Conservation (phyloP, 805 yeast species). For the Yarrowia divulgata region DNA sequence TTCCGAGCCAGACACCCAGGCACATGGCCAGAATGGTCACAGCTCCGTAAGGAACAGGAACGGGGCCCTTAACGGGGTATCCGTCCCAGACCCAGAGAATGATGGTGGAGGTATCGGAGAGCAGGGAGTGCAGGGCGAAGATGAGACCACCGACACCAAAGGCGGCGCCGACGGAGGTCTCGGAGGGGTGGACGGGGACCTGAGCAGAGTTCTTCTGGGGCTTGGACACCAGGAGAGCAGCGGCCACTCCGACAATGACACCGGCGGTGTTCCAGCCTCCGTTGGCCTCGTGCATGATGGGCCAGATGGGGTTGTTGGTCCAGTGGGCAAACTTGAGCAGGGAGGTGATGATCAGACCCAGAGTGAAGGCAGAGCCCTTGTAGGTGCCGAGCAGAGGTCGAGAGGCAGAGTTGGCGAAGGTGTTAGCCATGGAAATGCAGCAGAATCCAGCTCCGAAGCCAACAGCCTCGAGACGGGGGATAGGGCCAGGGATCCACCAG, state of each 20-base stretch:
- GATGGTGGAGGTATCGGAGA: constrained; percentile 84
- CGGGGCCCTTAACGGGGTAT: constrained; percentile 83
- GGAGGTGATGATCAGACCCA: constrained; percentile 78
- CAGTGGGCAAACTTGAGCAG: constrained; percentile 75
- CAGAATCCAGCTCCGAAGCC: constrained; percentile 73
- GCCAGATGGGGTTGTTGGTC: constrained; percentile 96
- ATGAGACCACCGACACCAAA: constrained; percentile 79
- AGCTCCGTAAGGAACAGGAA: constrained; percentile 85
- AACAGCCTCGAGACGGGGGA: constrained; percentile 66
- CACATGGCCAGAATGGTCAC: constrained; percentile 66
- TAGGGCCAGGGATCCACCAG: constrained; percentile 72
- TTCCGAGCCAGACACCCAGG: constrained; percentile 62
- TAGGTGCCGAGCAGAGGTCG: constrained; percentile 50
- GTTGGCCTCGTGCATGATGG: constrained; percentile 81
- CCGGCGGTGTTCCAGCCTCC: constrained; percentile 88
- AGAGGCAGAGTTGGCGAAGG: constrained; percentile 54
- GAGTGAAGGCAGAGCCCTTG: constrained; percentile 62
- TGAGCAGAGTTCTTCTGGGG: constrained; percentile 42
- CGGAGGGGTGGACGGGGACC: constrained; percentile 45
- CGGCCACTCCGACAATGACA: constrained; percentile 64
- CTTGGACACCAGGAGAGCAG: constrained; percentile 68
- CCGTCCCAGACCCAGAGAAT: constrained; percentile 98
- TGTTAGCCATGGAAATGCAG: constrained; percentile 64
- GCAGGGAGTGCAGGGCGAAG: constrained; percentile 73
- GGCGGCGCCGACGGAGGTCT: constrained; percentile 57